Base-by-base conservation (phyloP, 805 yeast species). In the Yarrowia porcina region DNA sequence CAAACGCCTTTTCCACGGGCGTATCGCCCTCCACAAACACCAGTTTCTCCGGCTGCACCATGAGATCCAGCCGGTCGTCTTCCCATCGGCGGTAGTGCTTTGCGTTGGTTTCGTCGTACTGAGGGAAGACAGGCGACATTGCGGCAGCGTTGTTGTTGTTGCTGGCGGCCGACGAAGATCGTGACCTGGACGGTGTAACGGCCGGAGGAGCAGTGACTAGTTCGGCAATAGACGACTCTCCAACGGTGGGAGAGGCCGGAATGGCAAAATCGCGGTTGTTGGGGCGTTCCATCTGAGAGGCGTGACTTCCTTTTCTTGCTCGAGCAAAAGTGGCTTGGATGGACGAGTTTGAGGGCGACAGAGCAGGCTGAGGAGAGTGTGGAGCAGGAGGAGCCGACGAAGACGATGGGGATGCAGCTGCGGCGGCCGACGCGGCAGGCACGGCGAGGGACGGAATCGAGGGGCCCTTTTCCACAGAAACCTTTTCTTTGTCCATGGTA, bases 1-100 rank as follows among this genome's bases (percentile, higher is more conserved):
- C 90, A 76, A 89, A 94, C 1, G 98, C 97, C 63, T 84, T 81
- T 73, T 93, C 97, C 21, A 93, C 96, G 3, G 96, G 84, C 35
- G 83, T 77, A 6, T 83, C 75, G 2, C 86, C 83, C 65, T 82
- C 82, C 66, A 91, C 85, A 42, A 85, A 80, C 54, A 92, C 82
- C 68, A 94, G 80, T 72, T 89, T 87, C 67, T 88, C 91, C 45
- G 82, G 79, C 74, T 90, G 96, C 41, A 91, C 86, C 68, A 94
- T 79, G 67, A 89, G 94, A 13, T 81, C 74, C 65, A 94, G 78
- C 41, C 81, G 82, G 21, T 89, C 82, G 65, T 86, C 88, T 69
- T 83, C 83, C 96, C 97, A 90, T 67, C 88, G 90, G 35, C 67
- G 49, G 39, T 56, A 39, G 30, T 28, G 49, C n/a, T 54, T 54